Evolutionary conservation across 805 yeast species (phyloP).

Genomic region (Wickerhamiella sergipiensis): DNA sequence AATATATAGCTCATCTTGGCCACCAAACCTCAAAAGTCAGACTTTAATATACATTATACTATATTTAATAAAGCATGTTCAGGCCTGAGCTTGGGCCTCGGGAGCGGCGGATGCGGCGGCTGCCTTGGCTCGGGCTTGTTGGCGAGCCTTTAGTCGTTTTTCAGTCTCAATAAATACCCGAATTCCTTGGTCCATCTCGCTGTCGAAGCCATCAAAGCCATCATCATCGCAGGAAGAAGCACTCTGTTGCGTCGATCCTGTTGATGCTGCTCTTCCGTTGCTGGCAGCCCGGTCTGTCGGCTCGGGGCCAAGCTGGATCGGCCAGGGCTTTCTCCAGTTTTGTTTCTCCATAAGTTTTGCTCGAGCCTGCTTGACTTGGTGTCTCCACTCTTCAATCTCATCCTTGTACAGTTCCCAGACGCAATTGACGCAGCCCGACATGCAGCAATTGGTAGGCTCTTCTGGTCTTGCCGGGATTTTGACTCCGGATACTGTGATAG

Average conservation of each 20-base stretch:
- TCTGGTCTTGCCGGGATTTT: constrained; percentile 69
- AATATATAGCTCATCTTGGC: no score
- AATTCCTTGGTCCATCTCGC: constrained; percentile 58
- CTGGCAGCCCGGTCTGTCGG: constrained; percentile 13
- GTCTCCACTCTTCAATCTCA: constrained; percentile 74
- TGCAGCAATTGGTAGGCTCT: constrained; percentile 93
- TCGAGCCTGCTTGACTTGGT: constrained; percentile 41
- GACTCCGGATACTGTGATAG: constrained; percentile 43
- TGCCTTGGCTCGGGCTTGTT: not conserved
- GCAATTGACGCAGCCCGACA: constrained; percentile 94
- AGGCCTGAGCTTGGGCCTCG: not conserved
- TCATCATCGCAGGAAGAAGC: constrained; percentile 18
- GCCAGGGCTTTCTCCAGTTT: constrained; percentile 39
- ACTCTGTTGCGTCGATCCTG: no score
- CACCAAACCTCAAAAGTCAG: no score
- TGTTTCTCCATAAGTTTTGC: constrained; percentile 15
- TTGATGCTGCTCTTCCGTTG: constrained; percentile 26
- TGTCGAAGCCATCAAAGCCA: constrained; percentile 27
- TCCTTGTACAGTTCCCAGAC: constrained; percentile 92
- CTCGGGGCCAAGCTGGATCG: constrained; percentile 43
- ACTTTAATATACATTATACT: no score
- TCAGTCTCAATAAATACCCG: constrained; percentile 78
- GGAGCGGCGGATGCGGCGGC: not conserved
- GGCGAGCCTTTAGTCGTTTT: constrained; percentile 32
- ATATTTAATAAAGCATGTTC: not conserved